Evolutionary conservation across 371 early-diverging fungal species (phyloP).

Genomic region (Mortierella sp.): DNA sequence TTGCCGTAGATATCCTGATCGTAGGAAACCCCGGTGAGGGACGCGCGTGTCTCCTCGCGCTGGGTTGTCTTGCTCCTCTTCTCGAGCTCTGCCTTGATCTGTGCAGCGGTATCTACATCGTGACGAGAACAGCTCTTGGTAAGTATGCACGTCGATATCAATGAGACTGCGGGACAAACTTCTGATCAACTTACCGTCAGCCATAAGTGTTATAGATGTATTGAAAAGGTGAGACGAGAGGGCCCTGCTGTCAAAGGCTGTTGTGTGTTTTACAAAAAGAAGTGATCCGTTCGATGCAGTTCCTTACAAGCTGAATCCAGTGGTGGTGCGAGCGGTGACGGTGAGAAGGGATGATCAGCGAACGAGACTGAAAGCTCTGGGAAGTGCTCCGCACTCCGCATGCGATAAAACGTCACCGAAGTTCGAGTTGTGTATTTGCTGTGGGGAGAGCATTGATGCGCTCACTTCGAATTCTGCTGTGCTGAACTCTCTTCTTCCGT

Average conservation of each 20-base stretch:
- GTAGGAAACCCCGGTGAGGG: constrained; percentile 70
- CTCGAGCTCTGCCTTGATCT: constrained; percentile 55
- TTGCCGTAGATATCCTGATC: constrained; percentile 85
- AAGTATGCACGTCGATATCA: not conserved
- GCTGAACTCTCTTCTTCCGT: constrained; percentile 1
- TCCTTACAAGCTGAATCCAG: no score
- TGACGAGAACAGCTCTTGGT: not conserved
- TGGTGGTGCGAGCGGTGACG: no score
- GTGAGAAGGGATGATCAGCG: no score
- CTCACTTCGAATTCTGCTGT: not conserved
- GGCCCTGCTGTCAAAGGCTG: no score
- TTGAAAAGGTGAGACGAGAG: no score
- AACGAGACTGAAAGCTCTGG: no score
- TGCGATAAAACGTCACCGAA: no score
- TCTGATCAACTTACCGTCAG: constrained; percentile 13
- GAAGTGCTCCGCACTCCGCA: no score
- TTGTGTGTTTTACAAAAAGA: no score
- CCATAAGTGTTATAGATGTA: not conserved
- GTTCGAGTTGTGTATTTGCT: no score
- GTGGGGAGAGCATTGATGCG: no score
- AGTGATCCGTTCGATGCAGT: no score
- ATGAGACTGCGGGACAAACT: not conserved
- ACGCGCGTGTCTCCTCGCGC: constrained; percentile 59
- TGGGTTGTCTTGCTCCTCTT: constrained; percentile 49
- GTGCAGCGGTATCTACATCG: constrained; percentile 51